Conservation (phyloP, 305 asterid genomes). For the Fraxinus sp. region DNA sequence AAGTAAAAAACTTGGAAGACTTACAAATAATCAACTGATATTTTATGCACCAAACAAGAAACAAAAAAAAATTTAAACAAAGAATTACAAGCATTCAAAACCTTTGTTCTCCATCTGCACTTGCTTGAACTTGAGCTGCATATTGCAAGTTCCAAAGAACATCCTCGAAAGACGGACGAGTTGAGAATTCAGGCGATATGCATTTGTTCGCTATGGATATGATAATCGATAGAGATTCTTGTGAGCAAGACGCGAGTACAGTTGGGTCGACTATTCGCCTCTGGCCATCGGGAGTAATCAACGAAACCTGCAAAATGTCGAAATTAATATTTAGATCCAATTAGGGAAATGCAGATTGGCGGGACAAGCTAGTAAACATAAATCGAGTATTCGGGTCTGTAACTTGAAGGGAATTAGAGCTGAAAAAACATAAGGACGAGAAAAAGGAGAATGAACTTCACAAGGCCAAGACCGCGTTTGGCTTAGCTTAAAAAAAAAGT, state of each 20-base stretch:
- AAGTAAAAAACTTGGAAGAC: not conserved
- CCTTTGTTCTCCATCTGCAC: conserved; percentile 40
- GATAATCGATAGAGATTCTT: conserved; percentile 59
- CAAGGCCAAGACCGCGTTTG: not conserved
- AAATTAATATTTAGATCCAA: not conserved
- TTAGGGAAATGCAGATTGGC: not conserved
- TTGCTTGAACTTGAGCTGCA: conserved; percentile 65
- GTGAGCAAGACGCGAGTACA: conserved; percentile 51
- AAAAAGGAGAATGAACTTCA: not conserved
- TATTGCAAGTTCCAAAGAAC: conserved; percentile 74
- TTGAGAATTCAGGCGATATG: conserved; percentile 56
- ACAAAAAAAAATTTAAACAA: not conserved
- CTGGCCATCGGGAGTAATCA: conserved; percentile 50
- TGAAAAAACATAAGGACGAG: not conserved
- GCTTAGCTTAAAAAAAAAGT: not conserved
- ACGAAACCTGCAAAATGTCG: conserved; percentile 40
- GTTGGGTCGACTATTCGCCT: conserved; percentile 48
- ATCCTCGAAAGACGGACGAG: conserved; percentile 69
- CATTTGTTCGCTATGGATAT: conserved; percentile 59
- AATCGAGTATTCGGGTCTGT: not conserved
- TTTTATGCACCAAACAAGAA: not conserved
- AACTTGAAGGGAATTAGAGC: not conserved
- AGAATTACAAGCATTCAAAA: conserved; percentile 17
- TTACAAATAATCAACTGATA: not conserved
- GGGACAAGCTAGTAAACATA: not conserved